These are phyloP conservation scores for Sporisorium exsertum DNA, from an alignment of 1,284 basidiomycete genomes.

Conservation along the genomic window DNA sequence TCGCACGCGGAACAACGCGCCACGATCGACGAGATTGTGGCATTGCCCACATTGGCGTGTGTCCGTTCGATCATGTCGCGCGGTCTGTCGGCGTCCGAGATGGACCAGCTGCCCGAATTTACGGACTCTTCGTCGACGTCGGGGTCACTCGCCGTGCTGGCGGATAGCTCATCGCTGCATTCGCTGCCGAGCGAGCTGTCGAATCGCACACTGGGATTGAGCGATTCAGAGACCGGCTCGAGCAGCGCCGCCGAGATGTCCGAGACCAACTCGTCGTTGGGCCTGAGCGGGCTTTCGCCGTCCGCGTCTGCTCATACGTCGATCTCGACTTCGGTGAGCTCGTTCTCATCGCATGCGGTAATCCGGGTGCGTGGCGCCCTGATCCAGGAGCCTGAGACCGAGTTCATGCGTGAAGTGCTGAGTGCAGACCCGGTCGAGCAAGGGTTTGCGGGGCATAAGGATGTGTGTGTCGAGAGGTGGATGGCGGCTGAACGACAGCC, in stretches of 20 bases:
- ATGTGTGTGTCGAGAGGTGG: slow-evolving; percentile 4
- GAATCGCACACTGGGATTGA: slow-evolving; percentile 27
- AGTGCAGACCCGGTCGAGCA: slow-evolving; percentile 37
- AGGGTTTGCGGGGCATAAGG: background rate
- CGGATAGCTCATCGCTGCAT: slow-evolving; percentile 24
- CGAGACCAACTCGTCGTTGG: slow-evolving; percentile 35
- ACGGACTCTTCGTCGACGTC: slow-evolving; percentile 35
- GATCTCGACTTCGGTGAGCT: slow-evolving; percentile 39
- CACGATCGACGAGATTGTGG: slow-evolving; percentile 54
- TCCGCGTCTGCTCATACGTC: slow-evolving; percentile 24
- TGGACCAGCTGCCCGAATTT: slow-evolving; percentile 65
- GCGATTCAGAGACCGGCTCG: slow-evolving; percentile 30
- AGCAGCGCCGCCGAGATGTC: slow-evolving; percentile 29
- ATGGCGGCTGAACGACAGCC: slow-evolving; percentile 5
- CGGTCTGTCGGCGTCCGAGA: slow-evolving; percentile 57
- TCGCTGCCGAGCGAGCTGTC: slow-evolving; percentile 40
- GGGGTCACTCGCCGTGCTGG: slow-evolving; percentile 24
- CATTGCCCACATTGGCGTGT: slow-evolving; percentile 49
- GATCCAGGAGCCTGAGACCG: slow-evolving; percentile 63
- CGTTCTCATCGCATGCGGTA: slow-evolving; percentile 23
- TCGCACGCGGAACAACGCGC: slow-evolving; percentile 56
- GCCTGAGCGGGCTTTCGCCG: slow-evolving; percentile 30
- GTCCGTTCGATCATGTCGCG: slow-evolving; percentile 57
- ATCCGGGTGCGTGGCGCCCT: slow-evolving; percentile 62
- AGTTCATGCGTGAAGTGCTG: slow-evolving; percentile 62